A percentile compares a stretch with the other conserved stretches of the same genome.
These are phyloP conservation scores for Ananas comosus DNA, from an alignment of 176 grass and related monocot species.

Conservation along the genomic window DNA sequence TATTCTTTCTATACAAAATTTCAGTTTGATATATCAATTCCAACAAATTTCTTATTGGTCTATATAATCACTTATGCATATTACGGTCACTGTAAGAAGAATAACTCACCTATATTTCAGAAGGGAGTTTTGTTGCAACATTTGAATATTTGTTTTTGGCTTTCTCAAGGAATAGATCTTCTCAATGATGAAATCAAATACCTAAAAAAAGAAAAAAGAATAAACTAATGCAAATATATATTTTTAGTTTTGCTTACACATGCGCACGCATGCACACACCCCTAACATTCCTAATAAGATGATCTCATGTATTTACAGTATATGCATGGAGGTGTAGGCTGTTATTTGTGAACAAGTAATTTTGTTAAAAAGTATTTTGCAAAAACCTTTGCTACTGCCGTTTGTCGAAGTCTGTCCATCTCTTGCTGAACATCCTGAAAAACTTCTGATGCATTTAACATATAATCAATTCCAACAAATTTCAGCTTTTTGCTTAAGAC, in stretches of 20 bases:
- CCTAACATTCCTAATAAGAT: too few relatives aligned
- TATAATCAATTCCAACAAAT: slow-evolving; percentile 54
- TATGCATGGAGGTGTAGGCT: neutral
- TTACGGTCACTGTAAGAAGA: too few relatives aligned
- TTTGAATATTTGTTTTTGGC: slow-evolving; percentile 99
- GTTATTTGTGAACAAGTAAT: neutral
- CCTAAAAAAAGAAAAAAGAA: slow-evolving; percentile 42
- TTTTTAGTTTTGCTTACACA: neutral
- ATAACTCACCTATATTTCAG: slow-evolving; percentile 93
- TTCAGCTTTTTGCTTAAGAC: slow-evolving; percentile 71
- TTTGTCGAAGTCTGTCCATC: slow-evolving; percentile 62
- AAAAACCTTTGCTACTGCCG: slow-evolving; percentile 53
- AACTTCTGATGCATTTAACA: slow-evolving; percentile 70
- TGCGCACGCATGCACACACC: too few relatives aligned
- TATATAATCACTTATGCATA: too few relatives aligned
- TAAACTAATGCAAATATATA: neutral
- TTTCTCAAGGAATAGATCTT: slow-evolving; percentile 97
- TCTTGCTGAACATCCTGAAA: slow-evolving; percentile 64
- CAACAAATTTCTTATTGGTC: too few relatives aligned
- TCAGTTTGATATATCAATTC: too few relatives aligned
- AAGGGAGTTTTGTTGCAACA: slow-evolving; percentile 87
- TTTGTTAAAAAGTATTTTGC: neutral
- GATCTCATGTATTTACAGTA: too few relatives aligned
- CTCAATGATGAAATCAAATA: slow-evolving; percentile 88
- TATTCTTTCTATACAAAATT: too few relatives aligned